Conservation (phyloP, 23 red algal species). For the Gracilaria domingensis region DNA sequence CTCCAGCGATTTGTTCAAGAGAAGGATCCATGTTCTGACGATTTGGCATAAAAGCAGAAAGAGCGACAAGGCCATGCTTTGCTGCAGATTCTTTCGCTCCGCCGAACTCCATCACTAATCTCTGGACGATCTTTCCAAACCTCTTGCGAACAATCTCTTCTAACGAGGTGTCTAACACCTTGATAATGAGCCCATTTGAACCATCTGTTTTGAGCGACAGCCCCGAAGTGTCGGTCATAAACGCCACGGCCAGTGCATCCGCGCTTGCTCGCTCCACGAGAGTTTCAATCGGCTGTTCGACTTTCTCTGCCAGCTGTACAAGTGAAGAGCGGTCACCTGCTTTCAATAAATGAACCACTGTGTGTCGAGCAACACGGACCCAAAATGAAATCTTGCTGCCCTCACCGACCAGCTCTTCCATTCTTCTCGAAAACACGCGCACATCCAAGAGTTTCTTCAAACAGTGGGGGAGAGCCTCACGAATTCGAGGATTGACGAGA, state of each 20-base stretch:
- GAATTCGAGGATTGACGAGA: slow-evolving; percentile 1
- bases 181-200: slow-evolving; percentile 15
- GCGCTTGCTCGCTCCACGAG: slow-evolving; percentile 52
- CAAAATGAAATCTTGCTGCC: slow-evolving; percentile 27
- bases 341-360: slow-evolving; percentile 42
- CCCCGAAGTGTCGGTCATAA: slow-evolving; percentile 16
- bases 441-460: not conserved
- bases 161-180: slow-evolving; percentile 23
- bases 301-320: slow-evolving; percentile 22
- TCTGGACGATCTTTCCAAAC: slow-evolving; percentile 67
- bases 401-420: slow-evolving; percentile 17
- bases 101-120: slow-evolving; percentile 75
- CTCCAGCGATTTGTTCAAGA: slow-evolving; percentile 17
- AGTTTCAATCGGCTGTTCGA: slow-evolving; percentile 2
- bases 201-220: slow-evolving; percentile 4
- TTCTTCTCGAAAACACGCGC: not conserved
- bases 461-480: slow-evolving; percentile 1
- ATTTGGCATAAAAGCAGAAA: slow-evolving; percentile 28
- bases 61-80: slow-evolving; percentile 30
- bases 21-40: not conserved
- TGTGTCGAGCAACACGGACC: slow-evolving; percentile 26
- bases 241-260: slow-evolving; percentile 43
- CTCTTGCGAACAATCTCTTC: slow-evolving; percentile 27
- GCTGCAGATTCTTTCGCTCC: slow-evolving; percentile 39
- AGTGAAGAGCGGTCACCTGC: slow-evolving; percentile 5